Base-by-base conservation (phyloP, 2,329 filamentous ascomycete genomes). In the Claviceps sorghi region DNA sequence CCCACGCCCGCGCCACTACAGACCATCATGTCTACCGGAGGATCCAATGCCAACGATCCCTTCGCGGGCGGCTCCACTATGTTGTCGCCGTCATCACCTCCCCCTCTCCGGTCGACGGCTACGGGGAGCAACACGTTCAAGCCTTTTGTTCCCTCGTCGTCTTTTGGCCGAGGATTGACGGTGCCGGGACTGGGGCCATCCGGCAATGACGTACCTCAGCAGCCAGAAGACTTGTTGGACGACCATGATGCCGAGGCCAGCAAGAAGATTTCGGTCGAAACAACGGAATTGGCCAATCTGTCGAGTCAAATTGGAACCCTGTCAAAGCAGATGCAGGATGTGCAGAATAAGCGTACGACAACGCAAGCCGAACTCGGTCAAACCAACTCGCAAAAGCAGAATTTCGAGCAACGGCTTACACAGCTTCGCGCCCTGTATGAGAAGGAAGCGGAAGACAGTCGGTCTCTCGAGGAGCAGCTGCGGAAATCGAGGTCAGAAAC, bases 251-350 rank as follows among this genome's bases (percentile, higher is more conserved):
- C 86, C 1, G 89, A 95, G 62, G 82, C 90, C 52, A 91, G 84
- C 69, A 93, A 86, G 67, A 94, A 86, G 65, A 73, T 97, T 29
- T 93, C 86, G 0, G 84, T 83, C 57, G 93, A 98, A 64, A 93
- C 90, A 2, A 84, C 86, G 0, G 93, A 98, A 66, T 76, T 98
- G 53, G 93, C 90, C 50, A 97, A 98, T 64, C 76, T 98, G 59
- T 96, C 91, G 1, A 97, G 95, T 65, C 93, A 97, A 67, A 88
- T 98, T 57, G 84, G 88, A 34, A 91, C 86, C 2, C 71, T 98
- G 52, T 86, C 90, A 0, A 94, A 84, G 63, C 89, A 98, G 69
- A 95, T 95, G 82, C 88, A 95, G 64, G 88, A 91, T 59, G 85
- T 95, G 1, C 88, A 95, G 65, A 80, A 77, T 36, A 91, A 95